Base-by-base conservation (phyloP, 352 stramenopile genomes). In the Plasmopara halstedii region DNA sequence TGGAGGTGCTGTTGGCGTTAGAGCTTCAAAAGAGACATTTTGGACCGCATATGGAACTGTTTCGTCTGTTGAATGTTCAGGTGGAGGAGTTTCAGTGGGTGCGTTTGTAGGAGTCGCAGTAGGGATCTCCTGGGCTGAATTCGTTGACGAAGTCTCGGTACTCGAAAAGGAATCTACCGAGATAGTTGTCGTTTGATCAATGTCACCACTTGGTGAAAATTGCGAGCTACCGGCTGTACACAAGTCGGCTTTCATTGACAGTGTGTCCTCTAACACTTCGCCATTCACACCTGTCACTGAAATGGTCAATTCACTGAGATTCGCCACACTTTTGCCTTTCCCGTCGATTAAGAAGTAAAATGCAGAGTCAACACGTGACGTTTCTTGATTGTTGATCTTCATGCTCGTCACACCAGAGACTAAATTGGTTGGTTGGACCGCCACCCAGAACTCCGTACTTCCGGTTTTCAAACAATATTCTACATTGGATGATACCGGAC, bases 261-360 rank as follows among this genome's bases (percentile, higher is more conserved):
- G 26, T 1, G 68, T 85, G 21, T 86, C 73, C 26, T 69, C 38
- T 31, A 87, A 41, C 14, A 67, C 46, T 36, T 87, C 65, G 8
- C 78, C 78, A 18, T 63, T 83, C 18, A 83, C 46, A 3, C 56
- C 60, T 13, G 56, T 65, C 34, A 86, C 29, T 15, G 56, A 66
- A 40, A 86, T 66, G 18, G 50, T 65, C 17, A 86, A 21, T 0
- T 61, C 52, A n/a, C 35, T 53, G 21, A 86, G 46, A 13, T 84
- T 64, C 3, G 55, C 62, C 23, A 72, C 51, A 15, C 35, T 61
- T 15, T 58, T 25, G 11, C 67, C 74, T 6, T 60, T 58, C 13
- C 64, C 71, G 42, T 89, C 64, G 26, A 73, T 43, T 14, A 81
- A 42, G 53, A 74, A 88, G 59, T 86, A 88, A 52, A 76, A 88